Percentiles rank a stretch among this genome's conserved stretches.
phyloP scores from a whole-genome alignment of 2,329 filamentous ascomycete genomes.

The Epichloe aotearoae region DNA sequence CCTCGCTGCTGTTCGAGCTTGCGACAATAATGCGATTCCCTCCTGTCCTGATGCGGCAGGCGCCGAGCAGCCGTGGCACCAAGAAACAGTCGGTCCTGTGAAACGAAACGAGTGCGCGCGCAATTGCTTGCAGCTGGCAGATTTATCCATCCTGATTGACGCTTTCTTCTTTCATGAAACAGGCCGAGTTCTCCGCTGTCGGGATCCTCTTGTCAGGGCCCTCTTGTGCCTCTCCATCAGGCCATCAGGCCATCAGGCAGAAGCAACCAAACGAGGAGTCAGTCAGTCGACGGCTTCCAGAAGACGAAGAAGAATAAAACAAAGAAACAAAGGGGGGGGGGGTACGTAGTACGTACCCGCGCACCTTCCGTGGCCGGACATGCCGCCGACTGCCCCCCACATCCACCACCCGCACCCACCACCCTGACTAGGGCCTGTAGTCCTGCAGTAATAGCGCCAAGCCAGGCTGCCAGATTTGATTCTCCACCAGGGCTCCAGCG shows the following conservation, averaged over 20 bases:
- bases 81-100: no score
- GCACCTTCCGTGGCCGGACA: background rate
- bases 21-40: no score
- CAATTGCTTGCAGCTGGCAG: background rate
- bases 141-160: background rate
- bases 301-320: background rate
- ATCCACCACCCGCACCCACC: background rate
- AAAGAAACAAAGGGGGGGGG: no score
- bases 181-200: background rate
- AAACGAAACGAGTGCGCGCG: no score
- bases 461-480: constrained; percentile 4
- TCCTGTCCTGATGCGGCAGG: no score
- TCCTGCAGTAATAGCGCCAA: background rate
- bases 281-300: background rate
- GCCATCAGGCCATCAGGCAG: background rate
- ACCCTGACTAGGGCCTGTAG: background rate
- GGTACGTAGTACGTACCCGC: background rate
- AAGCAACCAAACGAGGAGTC: background rate
- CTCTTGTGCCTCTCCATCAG: no score
- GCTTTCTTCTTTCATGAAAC: no score
- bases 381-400: background rate
- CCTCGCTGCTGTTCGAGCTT: no score
- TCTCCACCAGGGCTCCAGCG: background rate
- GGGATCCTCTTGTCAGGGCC: background rate
- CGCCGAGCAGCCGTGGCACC: no score